Conservation (phyloP, 768 basidiomycete genomes). For the Plicaturopsis crispa region DNA sequence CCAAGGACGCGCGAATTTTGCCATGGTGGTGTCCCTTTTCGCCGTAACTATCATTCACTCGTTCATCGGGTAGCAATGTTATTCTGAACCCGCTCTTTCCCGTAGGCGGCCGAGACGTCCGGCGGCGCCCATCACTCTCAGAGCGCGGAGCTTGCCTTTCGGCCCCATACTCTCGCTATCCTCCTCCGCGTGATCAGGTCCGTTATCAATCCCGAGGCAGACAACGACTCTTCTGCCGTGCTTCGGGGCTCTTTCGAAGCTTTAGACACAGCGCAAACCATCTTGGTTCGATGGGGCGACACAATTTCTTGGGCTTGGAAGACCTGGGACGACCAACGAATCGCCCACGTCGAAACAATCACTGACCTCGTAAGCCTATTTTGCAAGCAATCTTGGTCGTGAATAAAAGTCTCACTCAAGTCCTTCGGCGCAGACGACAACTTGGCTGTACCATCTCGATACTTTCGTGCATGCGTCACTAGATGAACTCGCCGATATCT, state of each 20-base stretch:
- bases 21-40: constrained; percentile 12
- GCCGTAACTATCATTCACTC: constrained; percentile 13
- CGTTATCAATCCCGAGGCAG: constrained; percentile 24
- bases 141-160: constrained; percentile 30
- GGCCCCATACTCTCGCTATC: constrained; percentile 37
- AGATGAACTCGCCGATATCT: constrained; percentile 1
- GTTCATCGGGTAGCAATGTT: too few relatives aligned
- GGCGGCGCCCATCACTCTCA: too few relatives aligned
- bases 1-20: too few relatives aligned
- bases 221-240: constrained; percentile 5
- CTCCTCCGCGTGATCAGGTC: constrained; percentile 37
- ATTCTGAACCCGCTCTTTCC: too few relatives aligned
- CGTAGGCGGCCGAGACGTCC: too few relatives aligned
- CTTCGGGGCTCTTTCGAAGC: constrained; percentile 9
- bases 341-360: constrained; percentile 41
- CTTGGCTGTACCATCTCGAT: constrained; percentile 43
- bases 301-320: constrained; percentile 60
- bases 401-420: constrained; percentile 1
- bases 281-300: constrained; percentile 54
- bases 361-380: constrained; percentile 34
- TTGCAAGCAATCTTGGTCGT: background rate
- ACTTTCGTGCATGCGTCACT: background rate
- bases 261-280: constrained; percentile 34
- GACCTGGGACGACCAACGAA: constrained; percentile 49
- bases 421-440: constrained; percentile 32